A percentile compares a stretch with the other conserved stretches of the same genome.
phyloP scores from a whole-genome alignment of 345 rosid genomes.

The Moringa oleifera region DNA sequence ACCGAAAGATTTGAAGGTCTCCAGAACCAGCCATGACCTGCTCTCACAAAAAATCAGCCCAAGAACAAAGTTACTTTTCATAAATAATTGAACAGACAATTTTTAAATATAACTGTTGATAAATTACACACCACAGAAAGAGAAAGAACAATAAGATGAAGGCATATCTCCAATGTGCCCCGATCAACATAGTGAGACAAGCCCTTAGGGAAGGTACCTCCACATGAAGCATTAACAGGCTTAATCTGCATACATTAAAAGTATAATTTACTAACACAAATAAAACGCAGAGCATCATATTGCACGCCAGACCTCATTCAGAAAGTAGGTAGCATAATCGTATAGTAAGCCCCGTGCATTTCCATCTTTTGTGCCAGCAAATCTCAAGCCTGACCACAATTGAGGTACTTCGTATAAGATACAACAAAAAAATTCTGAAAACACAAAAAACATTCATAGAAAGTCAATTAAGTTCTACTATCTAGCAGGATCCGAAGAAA shows the following conservation, averaged over 20 bases:
- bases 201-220: slow-evolving; percentile 62
- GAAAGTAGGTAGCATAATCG: slow-evolving; percentile 68
- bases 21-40: slow-evolving; percentile 99
- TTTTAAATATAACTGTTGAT: not conserved
- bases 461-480: too few species aligned
- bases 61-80: slow-evolving; percentile 14
- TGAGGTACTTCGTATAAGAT: too few species aligned
- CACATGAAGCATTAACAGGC: slow-evolving; percentile 52
- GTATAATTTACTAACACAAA: slow-evolving; percentile 7
- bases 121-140: slow-evolving; percentile 61
- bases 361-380: slow-evolving; percentile 88
- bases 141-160: slow-evolving; percentile 82
- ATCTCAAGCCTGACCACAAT: slow-evolving; percentile 63
- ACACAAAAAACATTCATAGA: too few species aligned
- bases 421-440: too few species aligned
- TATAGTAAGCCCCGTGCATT: slow-evolving; percentile 81
- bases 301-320: slow-evolving; percentile 71
- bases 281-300: slow-evolving; percentile 14
- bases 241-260: slow-evolving; percentile 58
- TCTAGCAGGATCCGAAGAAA: not conserved
- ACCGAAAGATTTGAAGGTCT: slow-evolving; percentile 73
- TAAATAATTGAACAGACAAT: slow-evolving; percentile 2
- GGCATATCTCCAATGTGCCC: slow-evolving; percentile 89
- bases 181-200: slow-evolving; percentile 77
- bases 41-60: slow-evolving; percentile 17